Evolutionary conservation across 129 eudicot species (phyloP).

Genomic region (Flaveria brownii): DNA sequence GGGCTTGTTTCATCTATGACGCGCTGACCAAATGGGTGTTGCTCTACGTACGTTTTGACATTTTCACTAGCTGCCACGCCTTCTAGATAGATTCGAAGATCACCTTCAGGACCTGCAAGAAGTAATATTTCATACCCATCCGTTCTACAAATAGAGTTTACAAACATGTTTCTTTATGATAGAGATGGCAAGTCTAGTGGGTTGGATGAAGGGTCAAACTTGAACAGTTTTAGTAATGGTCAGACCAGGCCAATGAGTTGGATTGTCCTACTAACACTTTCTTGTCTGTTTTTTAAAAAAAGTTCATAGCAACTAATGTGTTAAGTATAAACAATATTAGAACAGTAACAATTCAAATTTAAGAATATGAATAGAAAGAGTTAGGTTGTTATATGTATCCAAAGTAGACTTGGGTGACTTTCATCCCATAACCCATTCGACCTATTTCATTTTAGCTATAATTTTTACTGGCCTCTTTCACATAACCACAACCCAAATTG

Average conservation of each 20-base stretch:
- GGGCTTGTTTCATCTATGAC: conserved; percentile 38
- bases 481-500: neutral
- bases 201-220: conserved; percentile 14
- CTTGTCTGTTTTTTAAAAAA: neutral
- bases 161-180: neutral
- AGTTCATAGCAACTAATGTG: neutral
- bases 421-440: neutral
- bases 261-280: conserved; percentile 6
- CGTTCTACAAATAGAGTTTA: neutral
- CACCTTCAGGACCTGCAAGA: conserved; percentile 76
- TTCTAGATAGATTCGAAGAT: conserved; percentile 69
- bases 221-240: neutral
- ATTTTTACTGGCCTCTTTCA: neutral
- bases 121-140: conserved; percentile 5
- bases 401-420: neutral
- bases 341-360: neutral
- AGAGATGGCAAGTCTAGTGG: neutral
- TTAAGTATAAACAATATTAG: neutral
- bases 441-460: neutral
- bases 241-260: neutral
- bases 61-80: conserved; percentile 44
- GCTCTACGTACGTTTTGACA: conserved; percentile 28
- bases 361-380: neutral
- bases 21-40: conserved; percentile 40
- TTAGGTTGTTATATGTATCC: neutral